phyloP scores from a whole-genome alignment of 345 rosid species.

The Populus davidiana region DNA sequence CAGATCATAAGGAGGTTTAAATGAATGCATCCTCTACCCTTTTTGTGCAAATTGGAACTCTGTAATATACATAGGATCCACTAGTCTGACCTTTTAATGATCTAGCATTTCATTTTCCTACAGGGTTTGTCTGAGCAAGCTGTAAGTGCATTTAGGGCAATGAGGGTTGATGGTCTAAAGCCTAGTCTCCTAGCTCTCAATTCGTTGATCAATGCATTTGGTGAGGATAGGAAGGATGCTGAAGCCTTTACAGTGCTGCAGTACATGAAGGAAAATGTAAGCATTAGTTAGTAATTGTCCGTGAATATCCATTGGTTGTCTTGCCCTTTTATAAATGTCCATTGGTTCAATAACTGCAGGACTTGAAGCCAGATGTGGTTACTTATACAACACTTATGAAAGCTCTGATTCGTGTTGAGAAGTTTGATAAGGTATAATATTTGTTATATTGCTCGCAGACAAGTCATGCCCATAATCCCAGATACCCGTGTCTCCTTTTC shows the following conservation, averaged over 20 bases:
- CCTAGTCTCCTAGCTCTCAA: slow-evolving; percentile 86
- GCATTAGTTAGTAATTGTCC: slow-evolving; percentile 3
- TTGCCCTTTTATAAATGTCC: slow-evolving; percentile 18
- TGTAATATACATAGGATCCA: not conserved
- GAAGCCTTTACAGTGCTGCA: slow-evolving; percentile 93
- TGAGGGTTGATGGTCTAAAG: slow-evolving; percentile 84
- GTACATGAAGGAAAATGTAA: slow-evolving; percentile 91
- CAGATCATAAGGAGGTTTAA: not conserved
- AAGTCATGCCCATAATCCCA: not conserved
- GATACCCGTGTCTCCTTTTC: too few relatives aligned
- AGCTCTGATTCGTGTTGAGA: slow-evolving; percentile 81
- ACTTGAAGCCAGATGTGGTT: slow-evolving; percentile 85
- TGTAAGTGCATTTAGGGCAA: slow-evolving; percentile 74
- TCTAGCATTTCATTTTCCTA: slow-evolving; percentile 9
- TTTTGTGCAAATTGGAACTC: not conserved
- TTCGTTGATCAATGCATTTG: slow-evolving; percentile 91
- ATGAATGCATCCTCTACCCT: not conserved
- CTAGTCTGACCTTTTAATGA: not conserved
- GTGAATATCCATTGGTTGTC: not conserved
- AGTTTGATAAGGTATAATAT: slow-evolving; percentile 63
- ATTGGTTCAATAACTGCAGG: slow-evolving; percentile 49
- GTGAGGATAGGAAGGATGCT: slow-evolving; percentile 84
- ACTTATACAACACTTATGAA: slow-evolving; percentile 95
- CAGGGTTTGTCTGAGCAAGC: slow-evolving; percentile 97
- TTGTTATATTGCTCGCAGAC: not conserved